Conservation (phyloP, 345 rosid species). For the Anastatica hierochuntica region DNA sequence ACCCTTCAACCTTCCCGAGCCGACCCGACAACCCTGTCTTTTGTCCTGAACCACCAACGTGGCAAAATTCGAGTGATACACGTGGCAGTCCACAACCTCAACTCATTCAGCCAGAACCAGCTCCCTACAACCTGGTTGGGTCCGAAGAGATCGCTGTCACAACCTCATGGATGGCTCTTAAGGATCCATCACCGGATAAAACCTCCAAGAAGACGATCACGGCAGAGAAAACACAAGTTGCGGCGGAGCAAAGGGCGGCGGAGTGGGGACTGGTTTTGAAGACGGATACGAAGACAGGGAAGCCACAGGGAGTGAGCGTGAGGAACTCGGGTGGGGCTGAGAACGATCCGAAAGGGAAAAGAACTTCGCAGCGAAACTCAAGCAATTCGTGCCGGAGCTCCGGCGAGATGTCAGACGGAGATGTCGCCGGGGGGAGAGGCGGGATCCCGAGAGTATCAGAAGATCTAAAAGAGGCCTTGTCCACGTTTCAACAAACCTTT, state of each 20-base stretch:
- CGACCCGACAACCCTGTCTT: slow-evolving; percentile 44
- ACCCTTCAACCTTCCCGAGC: slow-evolving; percentile 44
- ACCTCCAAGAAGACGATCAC: slow-evolving; percentile 11
- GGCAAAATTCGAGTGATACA: slow-evolving; percentile 45
- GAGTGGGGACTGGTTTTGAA: slow-evolving; percentile 94
- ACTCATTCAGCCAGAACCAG: slow-evolving; percentile 16
- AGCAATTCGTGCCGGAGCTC: slow-evolving; percentile 71
- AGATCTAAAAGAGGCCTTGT: slow-evolving; percentile 66
- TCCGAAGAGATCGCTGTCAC: slow-evolving; percentile 42
- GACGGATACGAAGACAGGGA: slow-evolving; percentile 71
- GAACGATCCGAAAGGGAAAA: slow-evolving; percentile 31
- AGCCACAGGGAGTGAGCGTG: slow-evolving; percentile 64
- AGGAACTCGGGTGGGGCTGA: slow-evolving; percentile 73
- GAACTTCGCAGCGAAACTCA: slow-evolving; percentile 51
- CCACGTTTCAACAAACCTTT: slow-evolving; percentile 88
- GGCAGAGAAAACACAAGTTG: slow-evolving; percentile 26
- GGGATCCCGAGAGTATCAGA: slow-evolving; percentile 73
- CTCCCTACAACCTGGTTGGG: slow-evolving; percentile 29
- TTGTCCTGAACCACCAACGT: slow-evolving; percentile 36
- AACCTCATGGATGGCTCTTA: slow-evolving; percentile 94
- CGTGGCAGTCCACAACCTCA: slow-evolving; percentile 13
- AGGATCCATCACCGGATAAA: slow-evolving; percentile 30
- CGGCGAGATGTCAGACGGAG: slow-evolving; percentile 49
- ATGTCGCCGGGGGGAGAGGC: slow-evolving; percentile 27
- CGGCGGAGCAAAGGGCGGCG: slow-evolving; percentile 81